Conservation (phyloP, 2,329 filamentous ascomycete genomes). For the Venturia nashicola region DNA sequence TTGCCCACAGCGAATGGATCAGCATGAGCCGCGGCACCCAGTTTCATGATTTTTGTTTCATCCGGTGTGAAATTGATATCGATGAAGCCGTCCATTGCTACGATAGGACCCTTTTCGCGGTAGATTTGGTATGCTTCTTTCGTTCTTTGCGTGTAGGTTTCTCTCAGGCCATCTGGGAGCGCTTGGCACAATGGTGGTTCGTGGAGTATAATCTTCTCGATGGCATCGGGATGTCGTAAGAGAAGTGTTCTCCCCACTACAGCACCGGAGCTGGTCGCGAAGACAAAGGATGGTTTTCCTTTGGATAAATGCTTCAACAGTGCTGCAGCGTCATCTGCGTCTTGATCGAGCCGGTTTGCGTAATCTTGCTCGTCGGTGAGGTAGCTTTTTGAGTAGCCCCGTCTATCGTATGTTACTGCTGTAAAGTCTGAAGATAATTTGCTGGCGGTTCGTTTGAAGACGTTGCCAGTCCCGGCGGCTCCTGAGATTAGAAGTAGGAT, state of each 20-base stretch:
- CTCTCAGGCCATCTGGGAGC: constrained; percentile 8
- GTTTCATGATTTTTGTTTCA: not conserved
- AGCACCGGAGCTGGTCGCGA: constrained; percentile 14
- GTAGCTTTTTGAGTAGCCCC: constrained; percentile 15
- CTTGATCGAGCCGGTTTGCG: constrained; percentile 16
- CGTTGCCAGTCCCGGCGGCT: constrained; percentile 17
- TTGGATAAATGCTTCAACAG: constrained; percentile 13
- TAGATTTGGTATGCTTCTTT: constrained; percentile 11
- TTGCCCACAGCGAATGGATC: constrained; percentile 9
- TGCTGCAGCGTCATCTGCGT: constrained; percentile 20
- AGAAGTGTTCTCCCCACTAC: constrained; percentile 13
- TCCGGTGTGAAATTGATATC: not conserved
- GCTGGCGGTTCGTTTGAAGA: constrained; percentile 16
- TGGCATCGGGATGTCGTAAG: constrained; percentile 4
- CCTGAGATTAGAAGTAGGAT: constrained; percentile 21
- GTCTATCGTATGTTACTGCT: constrained; percentile 20
- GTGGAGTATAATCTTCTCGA: constrained; percentile 12
- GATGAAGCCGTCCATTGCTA: constrained; percentile 11
- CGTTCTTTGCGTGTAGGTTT: not conserved
- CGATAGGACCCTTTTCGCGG: constrained; percentile 10
- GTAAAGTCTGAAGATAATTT: constrained; percentile 17
- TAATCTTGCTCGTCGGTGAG: constrained; percentile 17
- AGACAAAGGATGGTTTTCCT: constrained; percentile 9
- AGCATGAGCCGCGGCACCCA: not conserved
- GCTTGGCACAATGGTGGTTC: constrained; percentile 13